These are phyloP conservation scores for Pyricularia sp. DNA, from an alignment of 2,329 filamentous ascomycete species.

Conservation along the genomic window DNA sequence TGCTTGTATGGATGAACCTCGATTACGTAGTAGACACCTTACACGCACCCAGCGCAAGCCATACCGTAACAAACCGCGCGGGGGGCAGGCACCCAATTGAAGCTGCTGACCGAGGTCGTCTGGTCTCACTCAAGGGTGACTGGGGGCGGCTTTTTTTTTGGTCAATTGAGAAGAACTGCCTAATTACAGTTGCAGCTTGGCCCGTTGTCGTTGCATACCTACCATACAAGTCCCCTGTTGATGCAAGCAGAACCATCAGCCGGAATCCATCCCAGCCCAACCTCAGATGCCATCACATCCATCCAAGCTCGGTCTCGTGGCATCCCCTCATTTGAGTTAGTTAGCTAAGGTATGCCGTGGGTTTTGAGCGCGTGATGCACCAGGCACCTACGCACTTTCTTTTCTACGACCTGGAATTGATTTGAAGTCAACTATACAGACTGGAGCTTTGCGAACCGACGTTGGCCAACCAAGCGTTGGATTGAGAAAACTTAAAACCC, in stretches of 20 bases:
- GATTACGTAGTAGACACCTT: neutral
- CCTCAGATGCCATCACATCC: neutral
- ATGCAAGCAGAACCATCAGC: neutral
- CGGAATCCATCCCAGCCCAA: slow-evolving; percentile 1
- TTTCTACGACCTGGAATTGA: neutral
- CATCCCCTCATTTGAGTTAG: slow-evolving; percentile 15
- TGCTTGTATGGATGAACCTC: neutral
- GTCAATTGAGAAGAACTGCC: neutral
- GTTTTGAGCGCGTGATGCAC: neutral
- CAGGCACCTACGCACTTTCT: neutral
- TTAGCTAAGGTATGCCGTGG: neutral
- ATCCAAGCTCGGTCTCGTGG: slow-evolving; percentile 17
- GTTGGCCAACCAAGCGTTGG: neutral
- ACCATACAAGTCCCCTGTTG: neutral
- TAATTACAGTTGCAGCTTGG: neutral
- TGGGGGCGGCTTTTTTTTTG: neutral
- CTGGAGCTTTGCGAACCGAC: neutral
- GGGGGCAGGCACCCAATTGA: neutral
- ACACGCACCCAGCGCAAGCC: neutral
- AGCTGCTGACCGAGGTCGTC: neutral
- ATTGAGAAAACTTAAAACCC: neutral
- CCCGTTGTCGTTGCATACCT: neutral
- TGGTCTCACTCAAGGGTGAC: neutral
- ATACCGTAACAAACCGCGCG: no score
- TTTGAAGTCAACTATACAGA: no score